phyloP scores from a whole-genome alignment of 163 green algal genomes.

The Scenedesmus sp. region DNA sequence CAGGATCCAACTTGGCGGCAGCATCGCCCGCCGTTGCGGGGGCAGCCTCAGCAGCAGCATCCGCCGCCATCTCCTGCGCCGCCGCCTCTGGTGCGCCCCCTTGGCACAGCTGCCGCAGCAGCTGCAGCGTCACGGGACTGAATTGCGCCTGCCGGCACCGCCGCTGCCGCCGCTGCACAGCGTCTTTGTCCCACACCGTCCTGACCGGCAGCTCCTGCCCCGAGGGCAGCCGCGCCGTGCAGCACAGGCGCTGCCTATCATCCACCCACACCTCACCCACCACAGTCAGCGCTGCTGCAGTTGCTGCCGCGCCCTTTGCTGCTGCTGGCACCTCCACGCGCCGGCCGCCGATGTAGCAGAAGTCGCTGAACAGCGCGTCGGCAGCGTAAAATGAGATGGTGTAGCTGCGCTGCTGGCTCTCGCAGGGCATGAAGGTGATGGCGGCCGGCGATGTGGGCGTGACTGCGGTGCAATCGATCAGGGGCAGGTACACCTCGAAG shows the following conservation, averaged over 20 bases:
- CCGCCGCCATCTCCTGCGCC: not conserved
- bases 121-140: not conserved
- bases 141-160: not conserved
- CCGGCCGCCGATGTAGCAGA: not conserved
- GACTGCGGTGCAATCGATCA: not conserved
- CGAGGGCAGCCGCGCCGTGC: not conserved
- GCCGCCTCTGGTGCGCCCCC: not conserved
- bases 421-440: not conserved
- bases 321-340: not conserved
- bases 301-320: not conserved
- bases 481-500: not conserved
- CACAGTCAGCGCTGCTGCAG: not conserved
- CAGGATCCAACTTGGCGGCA: too few species aligned
- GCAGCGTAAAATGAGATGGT: not conserved
- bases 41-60: not conserved
- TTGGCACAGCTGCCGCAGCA: not conserved
- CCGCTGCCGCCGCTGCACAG: not conserved
- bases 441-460: not conserved
- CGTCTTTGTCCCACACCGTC: not conserved
- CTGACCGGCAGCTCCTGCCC: not conserved
- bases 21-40: too few species aligned
- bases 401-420: not conserved
- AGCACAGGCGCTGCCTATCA: not conserved
- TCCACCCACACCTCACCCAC: constrained; percentile 12
- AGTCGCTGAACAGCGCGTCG: not conserved